phyloP scores from a whole-genome alignment of 2,329 filamentous ascomycete genomes.

The Verticillium longisporum region DNA sequence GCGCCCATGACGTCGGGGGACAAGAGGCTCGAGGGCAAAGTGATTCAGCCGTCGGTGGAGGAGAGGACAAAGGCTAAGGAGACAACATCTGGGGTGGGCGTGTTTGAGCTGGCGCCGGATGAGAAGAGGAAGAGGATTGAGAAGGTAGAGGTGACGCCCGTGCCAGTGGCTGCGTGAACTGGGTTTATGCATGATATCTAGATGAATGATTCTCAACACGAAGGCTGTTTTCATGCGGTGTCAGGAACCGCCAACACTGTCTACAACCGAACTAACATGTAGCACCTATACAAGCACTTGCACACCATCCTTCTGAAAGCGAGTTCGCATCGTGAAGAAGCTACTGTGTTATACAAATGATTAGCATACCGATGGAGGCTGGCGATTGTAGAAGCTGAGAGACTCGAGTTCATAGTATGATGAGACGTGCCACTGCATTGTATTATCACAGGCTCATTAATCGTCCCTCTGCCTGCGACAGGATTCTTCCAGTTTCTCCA shows the following conservation, averaged over 20 bases:
- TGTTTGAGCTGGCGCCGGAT: slow-evolving; percentile 20
- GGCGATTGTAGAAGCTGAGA: too few relatives aligned
- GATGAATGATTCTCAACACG: slow-evolving; percentile 2
- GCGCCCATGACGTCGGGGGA: slow-evolving; percentile 17
- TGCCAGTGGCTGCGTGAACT: neutral
- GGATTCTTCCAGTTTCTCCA: slow-evolving; percentile 11
- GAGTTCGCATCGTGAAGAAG: too few relatives aligned
- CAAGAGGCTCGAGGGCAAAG: slow-evolving; percentile 16
- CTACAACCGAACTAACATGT: too few relatives aligned
- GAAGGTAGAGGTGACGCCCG: neutral
- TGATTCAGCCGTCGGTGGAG: slow-evolving; percentile 13
- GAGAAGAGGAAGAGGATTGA: slow-evolving; percentile 14
- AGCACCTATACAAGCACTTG: too few relatives aligned
- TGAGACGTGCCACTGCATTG: too few relatives aligned
- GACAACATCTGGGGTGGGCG: slow-evolving; percentile 18
- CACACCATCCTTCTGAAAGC: too few relatives aligned
- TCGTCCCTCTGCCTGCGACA: neutral
- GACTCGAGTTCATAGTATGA: too few relatives aligned
- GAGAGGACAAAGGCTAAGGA: slow-evolving; percentile 4
- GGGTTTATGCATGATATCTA: neutral
- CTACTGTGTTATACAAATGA: too few relatives aligned
- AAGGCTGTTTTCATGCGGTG: too few relatives aligned
- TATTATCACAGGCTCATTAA: too few relatives aligned
- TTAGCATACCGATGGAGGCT: too few relatives aligned
- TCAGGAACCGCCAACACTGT: too few relatives aligned